Percentiles rank a stretch among this genome's conserved stretches.
Conservation (phyloP, 768 basidiomycete genomes). For the Lepiota brunneoincarnata region DNA sequence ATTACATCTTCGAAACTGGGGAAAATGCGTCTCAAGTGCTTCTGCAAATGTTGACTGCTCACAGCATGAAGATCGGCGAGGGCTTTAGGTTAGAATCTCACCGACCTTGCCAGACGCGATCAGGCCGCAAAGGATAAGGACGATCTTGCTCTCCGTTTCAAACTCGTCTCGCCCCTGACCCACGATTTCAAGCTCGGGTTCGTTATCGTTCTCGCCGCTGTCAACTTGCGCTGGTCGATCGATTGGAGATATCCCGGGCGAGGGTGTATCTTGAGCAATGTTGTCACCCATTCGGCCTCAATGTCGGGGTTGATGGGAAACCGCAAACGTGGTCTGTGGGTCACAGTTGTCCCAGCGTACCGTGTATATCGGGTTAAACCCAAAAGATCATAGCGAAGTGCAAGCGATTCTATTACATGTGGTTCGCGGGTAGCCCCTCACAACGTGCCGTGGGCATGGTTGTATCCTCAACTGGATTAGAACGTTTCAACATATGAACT, state of each 20-base stretch:
- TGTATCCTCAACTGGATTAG: no score
- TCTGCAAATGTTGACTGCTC: slow-evolving; percentile 65
- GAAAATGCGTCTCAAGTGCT: slow-evolving; percentile 59
- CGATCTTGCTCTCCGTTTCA: slow-evolving; percentile 39
- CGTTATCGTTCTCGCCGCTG: neutral
- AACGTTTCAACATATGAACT: no score
- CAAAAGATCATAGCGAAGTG: no score
- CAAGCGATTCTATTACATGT: no score
- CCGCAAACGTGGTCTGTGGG: no score
- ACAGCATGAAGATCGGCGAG: slow-evolving; percentile 12
- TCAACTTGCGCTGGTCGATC: neutral
- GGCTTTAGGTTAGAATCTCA: slow-evolving; percentile 4
- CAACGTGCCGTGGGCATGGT: no score
- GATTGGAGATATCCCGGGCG: neutral
- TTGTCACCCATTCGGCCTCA: neutral
- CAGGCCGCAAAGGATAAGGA: slow-evolving; percentile 72
- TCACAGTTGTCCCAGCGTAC: no score
- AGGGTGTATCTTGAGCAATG: neutral
- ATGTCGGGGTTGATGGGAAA: no score
- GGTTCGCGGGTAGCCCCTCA: no score
- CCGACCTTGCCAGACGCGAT: slow-evolving; percentile 73
- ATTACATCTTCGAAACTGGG: slow-evolving; percentile 67
- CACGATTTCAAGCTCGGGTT: no score
- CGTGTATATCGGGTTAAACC: no score
- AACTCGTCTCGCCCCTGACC: slow-evolving; percentile 11